phyloP scores from a whole-genome alignment of 2,329 filamentous ascomycete species.

The Beauveria pseudobassiana region DNA sequence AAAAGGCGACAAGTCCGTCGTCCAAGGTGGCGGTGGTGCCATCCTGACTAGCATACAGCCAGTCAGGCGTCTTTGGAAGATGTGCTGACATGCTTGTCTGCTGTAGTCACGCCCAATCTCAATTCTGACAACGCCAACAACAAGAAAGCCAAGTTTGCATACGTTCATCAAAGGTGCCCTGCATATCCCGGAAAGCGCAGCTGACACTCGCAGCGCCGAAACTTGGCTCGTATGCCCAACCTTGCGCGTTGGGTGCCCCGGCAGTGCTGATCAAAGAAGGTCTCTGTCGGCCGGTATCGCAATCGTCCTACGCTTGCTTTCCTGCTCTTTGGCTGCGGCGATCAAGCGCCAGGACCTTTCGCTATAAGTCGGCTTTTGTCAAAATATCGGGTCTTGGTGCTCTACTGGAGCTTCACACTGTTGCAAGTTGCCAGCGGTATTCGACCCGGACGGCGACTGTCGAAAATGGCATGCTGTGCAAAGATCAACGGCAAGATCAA shows the following conservation, averaged over 20 bases:
- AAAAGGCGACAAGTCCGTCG: no score
- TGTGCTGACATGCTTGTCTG: background rate
- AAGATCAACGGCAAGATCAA: background rate
- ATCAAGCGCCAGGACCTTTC: no score
- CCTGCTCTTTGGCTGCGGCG: no score
- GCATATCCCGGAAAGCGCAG: background rate
- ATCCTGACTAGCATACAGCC: background rate
- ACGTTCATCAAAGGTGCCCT: background rate
- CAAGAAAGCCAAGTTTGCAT: background rate
- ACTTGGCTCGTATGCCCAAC: background rate
- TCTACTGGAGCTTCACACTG: no score
- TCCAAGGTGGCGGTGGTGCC: background rate
- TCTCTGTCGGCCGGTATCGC: background rate
- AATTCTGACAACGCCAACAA: no score
- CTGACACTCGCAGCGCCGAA: background rate
- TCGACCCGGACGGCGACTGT: background rate
- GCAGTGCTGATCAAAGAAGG: background rate
- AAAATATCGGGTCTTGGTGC: no score
- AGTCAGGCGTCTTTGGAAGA: background rate
- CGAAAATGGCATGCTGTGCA: background rate
- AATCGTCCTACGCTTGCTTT: no score
- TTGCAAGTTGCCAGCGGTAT: background rate
- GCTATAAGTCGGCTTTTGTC: no score
- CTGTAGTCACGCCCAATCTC: background rate
- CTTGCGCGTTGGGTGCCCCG: background rate